These are phyloP conservation scores for Silene latifolia DNA, from an alignment of 148 eudicot species.

Conservation along the genomic window DNA sequence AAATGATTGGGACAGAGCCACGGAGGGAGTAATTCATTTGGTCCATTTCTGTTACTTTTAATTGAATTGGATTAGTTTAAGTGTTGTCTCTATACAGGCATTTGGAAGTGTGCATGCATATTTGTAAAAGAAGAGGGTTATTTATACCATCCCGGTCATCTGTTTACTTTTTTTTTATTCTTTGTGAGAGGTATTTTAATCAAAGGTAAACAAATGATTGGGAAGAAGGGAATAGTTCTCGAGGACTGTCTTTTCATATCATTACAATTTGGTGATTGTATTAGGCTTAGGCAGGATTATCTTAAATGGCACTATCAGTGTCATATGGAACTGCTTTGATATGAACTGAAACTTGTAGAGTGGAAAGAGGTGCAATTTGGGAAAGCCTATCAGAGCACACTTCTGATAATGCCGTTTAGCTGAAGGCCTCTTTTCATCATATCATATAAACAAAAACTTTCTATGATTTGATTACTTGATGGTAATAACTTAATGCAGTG, in stretches of 20 bases:
- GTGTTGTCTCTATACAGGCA: not conserved
- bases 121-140: not conserved
- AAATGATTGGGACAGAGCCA: no score
- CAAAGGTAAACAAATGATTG: no score
- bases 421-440: not conserved
- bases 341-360: not conserved
- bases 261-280: not conserved
- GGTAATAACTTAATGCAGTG: constrained; percentile 39
- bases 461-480: not conserved
- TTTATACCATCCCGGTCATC: not conserved
- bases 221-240: not conserved
- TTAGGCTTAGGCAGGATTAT: not conserved
- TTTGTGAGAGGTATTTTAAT: no score
- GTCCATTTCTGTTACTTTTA: not conserved
- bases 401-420: not conserved
- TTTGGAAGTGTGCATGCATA: constrained; percentile 1
- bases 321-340: not conserved
- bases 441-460: not conserved
- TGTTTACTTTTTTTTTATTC: no score
- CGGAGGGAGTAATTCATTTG: not conserved
- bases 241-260: not conserved
- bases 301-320: not conserved
- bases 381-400: not conserved
- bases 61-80: not conserved
- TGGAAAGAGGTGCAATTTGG: not conserved